Conservation (phyloP, 2,329 filamentous ascomycete genomes). For the Penicillium thymicola region DNA sequence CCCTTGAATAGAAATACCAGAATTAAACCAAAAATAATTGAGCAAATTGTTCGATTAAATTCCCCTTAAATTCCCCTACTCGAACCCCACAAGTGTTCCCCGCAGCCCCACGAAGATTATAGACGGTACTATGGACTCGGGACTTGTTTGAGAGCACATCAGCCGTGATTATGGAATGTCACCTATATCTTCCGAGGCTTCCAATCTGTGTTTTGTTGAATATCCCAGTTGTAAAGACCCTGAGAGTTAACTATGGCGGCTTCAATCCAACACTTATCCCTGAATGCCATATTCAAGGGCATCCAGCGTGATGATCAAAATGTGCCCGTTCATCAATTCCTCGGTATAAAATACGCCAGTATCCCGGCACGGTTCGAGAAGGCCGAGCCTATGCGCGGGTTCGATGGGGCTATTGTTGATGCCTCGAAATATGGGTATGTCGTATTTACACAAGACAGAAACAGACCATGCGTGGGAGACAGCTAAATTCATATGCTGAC, state of each 20-base stretch:
- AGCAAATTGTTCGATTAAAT: neutral
- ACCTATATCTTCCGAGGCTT: neutral
- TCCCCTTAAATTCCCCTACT: neutral
- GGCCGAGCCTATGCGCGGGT: conserved; percentile 23
- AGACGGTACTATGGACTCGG: conserved; percentile 5
- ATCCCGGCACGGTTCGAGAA: conserved; percentile 32
- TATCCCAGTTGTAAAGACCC: neutral
- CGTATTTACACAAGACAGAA: neutral
- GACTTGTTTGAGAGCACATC: conserved; percentile 11
- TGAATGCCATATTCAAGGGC: conserved; percentile 31
- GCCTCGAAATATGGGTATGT: conserved; percentile 34
- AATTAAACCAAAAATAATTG: too few relatives aligned
- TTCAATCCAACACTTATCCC: conserved; percentile 21
- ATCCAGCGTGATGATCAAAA: conserved; percentile 8
- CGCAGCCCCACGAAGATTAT: neutral
- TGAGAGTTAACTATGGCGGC: conserved; percentile 17
- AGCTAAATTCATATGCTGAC: conserved; percentile 2
- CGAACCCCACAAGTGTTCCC: neutral
- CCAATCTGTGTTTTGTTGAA: neutral
- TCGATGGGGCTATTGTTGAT: conserved; percentile 31
- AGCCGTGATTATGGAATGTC: conserved; percentile 7
- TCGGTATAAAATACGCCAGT: conserved; percentile 33
- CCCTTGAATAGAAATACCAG: too few relatives aligned
- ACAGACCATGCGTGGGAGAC: neutral
- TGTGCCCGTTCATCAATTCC: conserved; percentile 25